Evolutionary conservation across 352 stramenopile genomes (phyloP).

Genomic region (Globisporangium okanoganense): DNA sequence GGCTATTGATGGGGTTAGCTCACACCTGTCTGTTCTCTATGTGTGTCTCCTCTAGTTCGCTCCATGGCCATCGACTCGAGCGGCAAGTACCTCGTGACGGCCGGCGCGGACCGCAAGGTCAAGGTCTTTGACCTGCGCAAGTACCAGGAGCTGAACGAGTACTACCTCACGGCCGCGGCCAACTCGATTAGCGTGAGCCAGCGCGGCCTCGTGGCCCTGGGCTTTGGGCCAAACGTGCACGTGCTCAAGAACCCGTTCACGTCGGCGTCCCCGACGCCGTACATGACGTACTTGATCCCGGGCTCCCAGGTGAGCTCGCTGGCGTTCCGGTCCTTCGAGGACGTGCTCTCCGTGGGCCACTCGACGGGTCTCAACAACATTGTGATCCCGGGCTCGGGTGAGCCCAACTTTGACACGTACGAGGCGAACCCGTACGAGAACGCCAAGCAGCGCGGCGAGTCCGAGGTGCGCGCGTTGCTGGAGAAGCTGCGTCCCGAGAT

Average conservation of each 20-base stretch:
- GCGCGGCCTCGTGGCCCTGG: conserved; percentile 92
- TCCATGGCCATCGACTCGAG: conserved; percentile 91
- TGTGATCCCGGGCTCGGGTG: conserved; percentile 95
- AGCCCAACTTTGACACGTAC: conserved; percentile 98
- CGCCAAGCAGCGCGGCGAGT: conserved; percentile 94
- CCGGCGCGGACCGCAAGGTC: conserved; percentile 92
- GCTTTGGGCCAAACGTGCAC: conserved; percentile 90
- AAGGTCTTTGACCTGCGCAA: conserved; percentile 98
- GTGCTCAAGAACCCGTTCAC: conserved; percentile 91
- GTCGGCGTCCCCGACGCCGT: conserved; percentile 70
- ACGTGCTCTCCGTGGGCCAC: conserved; percentile 96
- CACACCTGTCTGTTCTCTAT: conserved; percentile 6
- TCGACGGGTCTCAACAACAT: conserved; percentile 73
- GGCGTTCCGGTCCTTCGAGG: conserved; percentile 98
- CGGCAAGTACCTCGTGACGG: conserved; percentile 96
- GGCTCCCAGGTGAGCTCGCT: conserved; percentile 84
- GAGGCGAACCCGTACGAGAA: conserved; percentile 98
- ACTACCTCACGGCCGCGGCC: conserved; percentile 85
- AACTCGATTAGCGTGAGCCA: conserved; percentile 95
- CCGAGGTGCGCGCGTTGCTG: conserved; percentile 94
- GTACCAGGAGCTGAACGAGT: conserved; percentile 94
- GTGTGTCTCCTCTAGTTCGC: conserved; percentile 40
- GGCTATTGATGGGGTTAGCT: not conserved
- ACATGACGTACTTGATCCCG: conserved; percentile 90
- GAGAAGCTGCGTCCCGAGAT: conserved; percentile 98